Base-by-base conservation (phyloP, 495 filamentous ascomycete genomes). In the Neurospora pannonica region DNA sequence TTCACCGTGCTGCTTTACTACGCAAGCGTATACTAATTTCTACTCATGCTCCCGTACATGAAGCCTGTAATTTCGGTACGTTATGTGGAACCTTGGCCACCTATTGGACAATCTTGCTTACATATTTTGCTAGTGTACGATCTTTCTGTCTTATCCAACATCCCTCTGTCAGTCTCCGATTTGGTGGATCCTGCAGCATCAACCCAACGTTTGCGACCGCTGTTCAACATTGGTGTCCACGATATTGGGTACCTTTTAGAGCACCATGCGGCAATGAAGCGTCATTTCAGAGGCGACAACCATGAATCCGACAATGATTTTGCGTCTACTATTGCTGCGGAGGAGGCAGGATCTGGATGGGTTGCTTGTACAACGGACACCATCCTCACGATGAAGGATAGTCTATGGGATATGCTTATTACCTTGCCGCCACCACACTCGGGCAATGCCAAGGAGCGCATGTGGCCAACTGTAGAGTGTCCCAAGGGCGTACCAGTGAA, bases 361-460 rank as follows among this genome's bases (percentile, higher is more conserved):
- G 89, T 97, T 67, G 96, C 96, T 1, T 98, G 95, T 81, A 96
- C 95, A 38, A 98, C 96, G 31, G 96, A 99, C 81, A 94, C 90
- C 78, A 92, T 99, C 71, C 87, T 99, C 42, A 89, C 88, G 73
- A 92, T 92, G 82, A 99, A 98, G 81, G 86, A 89, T 37, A 86
- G 90, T 21, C 90, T 98, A 24, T 99, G 93, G 83, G 96, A 99
- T 80, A 86, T 95, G 67, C 87, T 97, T 71, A 89, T 97, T 75
- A 93, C 91, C 19, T 84, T 98, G 74, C 94, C 94, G 0, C 86
- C 91, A 1, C 78, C 85, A 2, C 83, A 92, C 76, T 77, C 85
- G 15, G 74, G 79, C 38, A 77, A 80, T 39, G 87, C 90, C 13
- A 86, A 87, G 73, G 83, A 89, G 70, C 91, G 88, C 73, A 83